These are phyloP conservation scores for Fraxinus floribunda DNA, from an alignment of 305 asterid species.

Conservation along the genomic window DNA sequence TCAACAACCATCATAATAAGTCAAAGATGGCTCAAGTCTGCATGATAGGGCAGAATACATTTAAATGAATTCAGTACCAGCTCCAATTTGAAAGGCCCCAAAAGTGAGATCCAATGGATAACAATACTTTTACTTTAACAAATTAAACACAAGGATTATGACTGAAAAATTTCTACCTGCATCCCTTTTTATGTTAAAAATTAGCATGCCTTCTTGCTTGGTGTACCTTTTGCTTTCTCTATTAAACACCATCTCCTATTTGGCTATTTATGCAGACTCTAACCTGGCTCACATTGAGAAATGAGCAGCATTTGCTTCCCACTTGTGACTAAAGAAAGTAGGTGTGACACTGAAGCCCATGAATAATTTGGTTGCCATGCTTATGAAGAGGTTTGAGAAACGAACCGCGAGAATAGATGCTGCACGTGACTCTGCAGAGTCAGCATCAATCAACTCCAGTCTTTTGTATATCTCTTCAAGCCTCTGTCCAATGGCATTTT, in stretches of 20 bases:
- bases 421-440: conserved; percentile 98
- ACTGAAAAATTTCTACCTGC: neutral
- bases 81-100: neutral
- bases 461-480: conserved; percentile 90
- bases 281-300: neutral
- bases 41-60: neutral
- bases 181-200: neutral
- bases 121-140: neutral
- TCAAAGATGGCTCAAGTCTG: conserved; percentile 5
- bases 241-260: neutral
- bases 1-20: conserved; percentile 6
- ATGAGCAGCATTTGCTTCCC: neutral
- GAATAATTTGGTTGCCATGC: conserved; percentile 16
- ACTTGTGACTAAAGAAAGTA: neutral
- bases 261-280: neutral
- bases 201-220: neutral
- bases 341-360: conserved; percentile 4
- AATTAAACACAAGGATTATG: neutral
- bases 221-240: neutral
- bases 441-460: conserved; percentile 91
- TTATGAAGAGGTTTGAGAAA: conserved; percentile 22
- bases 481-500: conserved; percentile 59
- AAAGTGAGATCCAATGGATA: neutral
- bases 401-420: conserved; percentile 97
- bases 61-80: neutral